These are phyloP conservation scores for Coleophoma eucalyptorum DNA, from an alignment of 2,329 filamentous ascomycete species.

Conservation along the genomic window DNA sequence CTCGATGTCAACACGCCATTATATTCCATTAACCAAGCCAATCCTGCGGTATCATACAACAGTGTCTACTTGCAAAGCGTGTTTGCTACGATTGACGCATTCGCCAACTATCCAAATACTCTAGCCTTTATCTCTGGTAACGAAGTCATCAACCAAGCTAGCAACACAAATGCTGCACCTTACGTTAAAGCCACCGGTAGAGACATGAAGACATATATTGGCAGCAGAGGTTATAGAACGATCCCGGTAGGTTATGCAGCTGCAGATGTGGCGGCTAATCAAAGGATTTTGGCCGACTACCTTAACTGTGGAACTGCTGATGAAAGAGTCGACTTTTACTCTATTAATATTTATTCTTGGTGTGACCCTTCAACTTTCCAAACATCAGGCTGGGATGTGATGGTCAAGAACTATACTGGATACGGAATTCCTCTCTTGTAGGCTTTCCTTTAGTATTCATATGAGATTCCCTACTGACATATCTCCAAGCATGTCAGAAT, in stretches of 20 bases:
- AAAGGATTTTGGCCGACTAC: constrained; percentile 64
- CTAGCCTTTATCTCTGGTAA: constrained; percentile 61
- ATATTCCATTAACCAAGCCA: constrained; percentile 64
- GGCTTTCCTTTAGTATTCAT: constrained; percentile 1
- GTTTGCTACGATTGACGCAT: constrained; percentile 68
- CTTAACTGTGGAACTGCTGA: constrained; percentile 70
- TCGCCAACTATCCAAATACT: constrained; percentile 64
- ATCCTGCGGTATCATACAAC: constrained; percentile 62
- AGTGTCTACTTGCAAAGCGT: constrained; percentile 65
- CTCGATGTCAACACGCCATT: constrained; percentile 70
- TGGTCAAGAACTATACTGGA: constrained; percentile 63
- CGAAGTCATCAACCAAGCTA: constrained; percentile 53
- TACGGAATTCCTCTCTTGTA: constrained; percentile 61
- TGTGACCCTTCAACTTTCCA: constrained; percentile 57
- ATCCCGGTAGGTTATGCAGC: constrained; percentile 57
- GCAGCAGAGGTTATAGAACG: constrained; percentile 39
- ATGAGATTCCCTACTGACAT: neutral
- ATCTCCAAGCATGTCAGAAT: constrained; percentile 66
- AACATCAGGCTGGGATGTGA: constrained; percentile 63
- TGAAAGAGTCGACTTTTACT: constrained; percentile 64
- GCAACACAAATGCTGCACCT: constrained; percentile 46
- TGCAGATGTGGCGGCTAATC: constrained; percentile 66
- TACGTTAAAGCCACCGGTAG: constrained; percentile 57
- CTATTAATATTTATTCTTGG: constrained; percentile 66
- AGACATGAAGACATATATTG: constrained; percentile 52